Evolutionary conservation across 2,329 filamentous ascomycete species (phyloP).

Genomic region (Furcasterigmium sp.): DNA sequence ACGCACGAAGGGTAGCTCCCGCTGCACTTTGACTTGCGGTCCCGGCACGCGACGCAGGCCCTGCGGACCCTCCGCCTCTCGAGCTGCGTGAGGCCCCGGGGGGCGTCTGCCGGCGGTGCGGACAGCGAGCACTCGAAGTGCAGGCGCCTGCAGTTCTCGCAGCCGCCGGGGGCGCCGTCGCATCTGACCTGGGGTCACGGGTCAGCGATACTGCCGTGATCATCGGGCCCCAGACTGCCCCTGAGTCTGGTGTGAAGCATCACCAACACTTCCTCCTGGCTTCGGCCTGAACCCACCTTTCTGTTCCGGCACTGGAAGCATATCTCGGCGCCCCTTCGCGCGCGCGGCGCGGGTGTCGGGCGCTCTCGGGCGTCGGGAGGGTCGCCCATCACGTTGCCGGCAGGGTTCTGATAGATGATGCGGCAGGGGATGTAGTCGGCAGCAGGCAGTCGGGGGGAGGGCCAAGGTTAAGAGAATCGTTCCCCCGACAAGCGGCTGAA

Average conservation of each 20-base stretch:
- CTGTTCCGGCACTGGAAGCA: slow-evolving; percentile 11
- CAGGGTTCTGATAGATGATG: no score
- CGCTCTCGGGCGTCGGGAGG: not conserved
- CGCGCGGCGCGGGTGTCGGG: slow-evolving; percentile 1
- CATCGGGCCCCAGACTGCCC: no score
- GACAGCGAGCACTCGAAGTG: slow-evolving; percentile 10
- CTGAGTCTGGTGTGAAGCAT: no score
- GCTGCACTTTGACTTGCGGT: slow-evolving; percentile 9
- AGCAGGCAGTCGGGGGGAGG: not conserved
- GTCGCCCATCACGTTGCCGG: no score
- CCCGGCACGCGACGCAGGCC: slow-evolving; percentile 6
- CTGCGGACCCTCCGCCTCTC: slow-evolving; percentile 8
- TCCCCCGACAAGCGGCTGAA: not conserved
- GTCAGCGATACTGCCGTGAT: not conserved
- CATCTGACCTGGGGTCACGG: slow-evolving; percentile 7
- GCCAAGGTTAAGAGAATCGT: not conserved
- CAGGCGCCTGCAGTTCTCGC: slow-evolving; percentile 8
- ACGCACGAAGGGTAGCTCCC: slow-evolving; percentile 6
- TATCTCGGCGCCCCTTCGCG: slow-evolving; percentile 9
- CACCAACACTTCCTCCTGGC: no score
- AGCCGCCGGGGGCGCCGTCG: slow-evolving; percentile 6
- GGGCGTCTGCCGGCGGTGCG: not conserved
- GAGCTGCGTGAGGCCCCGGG: slow-evolving; percentile 5
- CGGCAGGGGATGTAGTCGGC: no score
- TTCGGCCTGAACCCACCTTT: slow-evolving; percentile 4